These are phyloP conservation scores for Senna tora DNA, from an alignment of 306 rosid genomes.

Conservation along the genomic window DNA sequence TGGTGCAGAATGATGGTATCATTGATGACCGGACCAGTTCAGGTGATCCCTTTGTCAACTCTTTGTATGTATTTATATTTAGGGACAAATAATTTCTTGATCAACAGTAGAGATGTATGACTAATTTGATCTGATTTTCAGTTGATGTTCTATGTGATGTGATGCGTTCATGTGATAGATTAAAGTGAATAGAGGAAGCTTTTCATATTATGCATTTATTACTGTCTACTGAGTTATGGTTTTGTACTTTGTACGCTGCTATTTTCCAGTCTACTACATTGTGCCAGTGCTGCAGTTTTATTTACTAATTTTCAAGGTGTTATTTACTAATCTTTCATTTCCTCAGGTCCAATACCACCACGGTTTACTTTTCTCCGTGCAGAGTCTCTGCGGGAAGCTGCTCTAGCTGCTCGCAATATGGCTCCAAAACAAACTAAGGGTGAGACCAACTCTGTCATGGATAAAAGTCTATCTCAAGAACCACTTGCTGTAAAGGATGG, in stretches of 20 bases:
- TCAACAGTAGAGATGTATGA: not conserved
- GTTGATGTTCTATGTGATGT: not conserved
- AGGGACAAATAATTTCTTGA: not conserved
- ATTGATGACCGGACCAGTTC: constrained; percentile 34
- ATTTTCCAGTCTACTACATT: not conserved
- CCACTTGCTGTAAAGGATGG: constrained; percentile 33
- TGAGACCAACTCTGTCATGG: constrained; percentile 38
- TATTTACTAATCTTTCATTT: constrained; percentile 8
- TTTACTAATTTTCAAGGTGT: not conserved
- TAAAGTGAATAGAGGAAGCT: not conserved
- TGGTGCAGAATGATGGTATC: constrained; percentile 22
- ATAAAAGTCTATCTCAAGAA: constrained; percentile 37
- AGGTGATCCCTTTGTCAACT: constrained; percentile 44
- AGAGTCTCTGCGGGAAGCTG: constrained; percentile 56
- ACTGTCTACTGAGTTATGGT: not conserved
- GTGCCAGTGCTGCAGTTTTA: constrained; percentile 1
- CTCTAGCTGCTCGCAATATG: constrained; percentile 52
- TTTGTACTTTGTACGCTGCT: not conserved
- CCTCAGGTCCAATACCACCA: constrained; percentile 52
- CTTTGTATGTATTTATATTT: not conserved
- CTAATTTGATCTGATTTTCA: constrained; percentile 8
- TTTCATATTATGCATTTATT: not conserved
- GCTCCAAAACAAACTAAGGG: constrained; percentile 36
- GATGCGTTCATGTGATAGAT: not conserved
- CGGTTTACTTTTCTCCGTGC: constrained; percentile 54